Percentiles rank a stretch among this genome's conserved stretches.
Conservation (phyloP, 352 stramenopile species). For the Peronospora tabacina region DNA sequence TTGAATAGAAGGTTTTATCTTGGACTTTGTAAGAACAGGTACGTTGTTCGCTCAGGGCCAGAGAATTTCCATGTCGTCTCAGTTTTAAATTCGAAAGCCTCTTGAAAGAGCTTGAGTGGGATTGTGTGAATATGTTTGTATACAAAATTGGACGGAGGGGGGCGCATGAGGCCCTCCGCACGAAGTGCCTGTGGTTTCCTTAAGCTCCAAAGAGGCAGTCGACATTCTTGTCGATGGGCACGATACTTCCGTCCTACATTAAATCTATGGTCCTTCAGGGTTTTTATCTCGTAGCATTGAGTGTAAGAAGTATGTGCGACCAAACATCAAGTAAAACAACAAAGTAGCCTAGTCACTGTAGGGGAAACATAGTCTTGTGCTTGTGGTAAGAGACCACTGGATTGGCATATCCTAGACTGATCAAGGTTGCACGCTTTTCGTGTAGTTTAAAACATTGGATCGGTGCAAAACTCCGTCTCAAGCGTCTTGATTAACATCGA, state of each 20-base stretch:
- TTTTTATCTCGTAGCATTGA: constrained; percentile 87
- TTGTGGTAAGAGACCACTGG: no score
- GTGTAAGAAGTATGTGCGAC: constrained; percentile 83
- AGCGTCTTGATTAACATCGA: constrained; percentile 45
- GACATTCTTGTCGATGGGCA: constrained; percentile 25
- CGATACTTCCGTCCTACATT: constrained; percentile 71
- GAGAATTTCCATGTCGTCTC: no score
- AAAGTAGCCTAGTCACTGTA: no score
- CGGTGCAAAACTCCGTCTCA: constrained; percentile 67
- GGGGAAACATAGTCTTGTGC: no score
- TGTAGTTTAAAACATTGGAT: constrained; percentile 51
- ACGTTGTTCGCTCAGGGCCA: no score
- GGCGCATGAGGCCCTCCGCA: constrained; percentile 5
- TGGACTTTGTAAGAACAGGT: background rate
- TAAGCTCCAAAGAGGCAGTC: constrained; percentile 21
- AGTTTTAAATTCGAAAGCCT: no score
- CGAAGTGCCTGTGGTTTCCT: constrained; percentile 37
- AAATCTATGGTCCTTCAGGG: constrained; percentile 68
- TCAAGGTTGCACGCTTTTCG: constrained; percentile 4
- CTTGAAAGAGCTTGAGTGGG: no score
- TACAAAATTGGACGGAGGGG: constrained; percentile 24
- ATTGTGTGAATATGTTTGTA: background rate
- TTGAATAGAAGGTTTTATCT: constrained; percentile 7
- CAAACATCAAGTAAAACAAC: constrained; percentile 31
- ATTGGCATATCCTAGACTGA: no score